Percentiles rank a stretch among this genome's conserved stretches.
Evolutionary conservation across 371 early-diverging fungal genomes (phyloP).

Genomic region (Massospora cicadina): DNA sequence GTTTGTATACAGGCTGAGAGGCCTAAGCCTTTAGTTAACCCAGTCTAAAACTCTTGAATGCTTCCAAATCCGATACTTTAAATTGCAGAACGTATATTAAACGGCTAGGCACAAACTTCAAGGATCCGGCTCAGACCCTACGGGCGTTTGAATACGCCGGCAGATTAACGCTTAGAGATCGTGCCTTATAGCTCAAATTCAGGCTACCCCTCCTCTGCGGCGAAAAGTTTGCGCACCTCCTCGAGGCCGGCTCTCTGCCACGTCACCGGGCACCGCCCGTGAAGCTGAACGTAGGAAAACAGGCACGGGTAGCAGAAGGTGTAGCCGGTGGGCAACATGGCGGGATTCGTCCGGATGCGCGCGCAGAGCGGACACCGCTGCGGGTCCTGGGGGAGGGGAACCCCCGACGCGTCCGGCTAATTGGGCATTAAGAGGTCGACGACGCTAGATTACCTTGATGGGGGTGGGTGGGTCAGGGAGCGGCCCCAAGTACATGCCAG

Average conservation of each 20-base stretch:
- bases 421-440: neutral
- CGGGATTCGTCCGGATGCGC: constrained; percentile 54
- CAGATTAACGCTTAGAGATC: no score
- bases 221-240: constrained; percentile 2
- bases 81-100: no score
- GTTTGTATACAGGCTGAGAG: no score
- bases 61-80: no score
- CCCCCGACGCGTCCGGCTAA: constrained; percentile 59
- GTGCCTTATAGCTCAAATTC: no score
- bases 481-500: constrained; percentile 18
- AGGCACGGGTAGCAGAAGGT: constrained; percentile 73
- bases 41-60: no score
- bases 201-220: neutral
- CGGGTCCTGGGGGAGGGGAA: constrained; percentile 42
- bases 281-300: constrained; percentile 40
- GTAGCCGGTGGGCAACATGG: constrained; percentile 62
- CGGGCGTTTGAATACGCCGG: no score
- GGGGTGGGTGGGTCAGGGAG: constrained; percentile 46
- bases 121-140: no score
- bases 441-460: constrained; percentile 21
- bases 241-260: constrained; percentile 12
- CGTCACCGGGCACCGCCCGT: constrained; percentile 52
- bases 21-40: no score
- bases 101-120: no score
- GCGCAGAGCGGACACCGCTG: constrained; percentile 68